Conservation (phyloP, 2,329 filamentous ascomycete genomes). For the Magnaporthales sp. region DNA sequence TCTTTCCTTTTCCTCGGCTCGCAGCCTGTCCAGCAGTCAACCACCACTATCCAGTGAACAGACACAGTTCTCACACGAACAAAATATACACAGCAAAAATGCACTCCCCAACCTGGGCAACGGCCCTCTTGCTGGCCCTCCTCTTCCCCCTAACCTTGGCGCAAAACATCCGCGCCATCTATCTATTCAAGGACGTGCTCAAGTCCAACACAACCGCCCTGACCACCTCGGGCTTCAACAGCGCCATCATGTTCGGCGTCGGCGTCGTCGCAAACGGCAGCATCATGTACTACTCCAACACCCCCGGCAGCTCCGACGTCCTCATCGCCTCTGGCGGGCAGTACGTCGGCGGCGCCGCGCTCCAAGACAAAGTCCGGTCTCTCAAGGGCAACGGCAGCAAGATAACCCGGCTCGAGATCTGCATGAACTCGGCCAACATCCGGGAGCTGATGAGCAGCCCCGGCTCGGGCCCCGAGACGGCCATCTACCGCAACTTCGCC, state of each 20-base stretch:
- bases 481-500: conserved; percentile 29
- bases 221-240: conserved; percentile 32
- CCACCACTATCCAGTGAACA: neutral
- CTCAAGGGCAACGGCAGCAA: conserved; percentile 15
- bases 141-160: neutral
- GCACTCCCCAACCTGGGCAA: neutral
- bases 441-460: conserved; percentile 25
- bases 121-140: neutral
- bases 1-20: neutral
- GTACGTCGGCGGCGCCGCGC: conserved; percentile 38
- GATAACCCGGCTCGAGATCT: conserved; percentile 31
- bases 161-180: conserved; percentile 20
- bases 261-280: conserved; percentile 31
- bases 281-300: conserved; percentile 37
- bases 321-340: conserved; percentile 27
- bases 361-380: conserved; percentile 14
- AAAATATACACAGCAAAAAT: neutral
- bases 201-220: conserved; percentile 32
- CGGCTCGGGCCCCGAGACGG: conserved; percentile 22
- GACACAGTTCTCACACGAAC: neutral
- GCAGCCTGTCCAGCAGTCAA: neutral
- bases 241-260: conserved; percentile 33
- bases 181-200: conserved; percentile 34
- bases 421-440: conserved; percentile 33
- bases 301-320: conserved; percentile 24